phyloP scores from a whole-genome alignment of 208 protist genomes.

The Herpetomonas muscarum region DNA sequence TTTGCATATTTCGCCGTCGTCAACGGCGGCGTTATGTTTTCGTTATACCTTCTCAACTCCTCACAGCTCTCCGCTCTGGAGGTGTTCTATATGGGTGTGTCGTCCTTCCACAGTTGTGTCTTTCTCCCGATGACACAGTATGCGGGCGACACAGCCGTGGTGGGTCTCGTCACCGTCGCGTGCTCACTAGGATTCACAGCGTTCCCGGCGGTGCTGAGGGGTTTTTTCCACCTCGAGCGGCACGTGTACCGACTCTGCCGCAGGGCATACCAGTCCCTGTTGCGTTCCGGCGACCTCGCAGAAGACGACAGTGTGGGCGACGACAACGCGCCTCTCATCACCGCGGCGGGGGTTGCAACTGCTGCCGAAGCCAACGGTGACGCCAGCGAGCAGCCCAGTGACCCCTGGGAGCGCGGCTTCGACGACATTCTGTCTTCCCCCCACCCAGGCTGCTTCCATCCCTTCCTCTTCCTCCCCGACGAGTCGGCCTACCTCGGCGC shows the following conservation, averaged over 20 bases:
- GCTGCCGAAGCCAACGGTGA: not conserved
- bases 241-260: constrained; percentile 7
- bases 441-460: constrained; percentile 53
- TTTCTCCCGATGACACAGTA: constrained; percentile 65
- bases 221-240: constrained; percentile 49
- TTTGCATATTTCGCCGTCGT: constrained; percentile 47
- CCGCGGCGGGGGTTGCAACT: constrained; percentile 1
- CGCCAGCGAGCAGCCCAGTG: not conserved
- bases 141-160: constrained; percentile 33
- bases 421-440: constrained; percentile 38
- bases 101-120: constrained; percentile 69
- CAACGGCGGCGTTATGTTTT: constrained; percentile 26
- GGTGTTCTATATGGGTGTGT: constrained; percentile 36
- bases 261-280: no score
- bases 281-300: not conserved
- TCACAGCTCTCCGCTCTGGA: constrained; percentile 30
- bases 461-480: constrained; percentile 60
- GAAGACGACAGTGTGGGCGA: no score
- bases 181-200: constrained; percentile 72
- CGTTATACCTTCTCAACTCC: constrained; percentile 35
- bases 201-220: constrained; percentile 59
- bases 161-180: constrained; percentile 33
- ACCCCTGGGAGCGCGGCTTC: constrained; percentile 47
- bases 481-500: constrained; percentile 48
- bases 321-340: not conserved